These are phyloP conservation scores for Eremothecium cymbalariae DNA, from an alignment of 1,139 yeast species.

Conservation along the genomic window DNA sequence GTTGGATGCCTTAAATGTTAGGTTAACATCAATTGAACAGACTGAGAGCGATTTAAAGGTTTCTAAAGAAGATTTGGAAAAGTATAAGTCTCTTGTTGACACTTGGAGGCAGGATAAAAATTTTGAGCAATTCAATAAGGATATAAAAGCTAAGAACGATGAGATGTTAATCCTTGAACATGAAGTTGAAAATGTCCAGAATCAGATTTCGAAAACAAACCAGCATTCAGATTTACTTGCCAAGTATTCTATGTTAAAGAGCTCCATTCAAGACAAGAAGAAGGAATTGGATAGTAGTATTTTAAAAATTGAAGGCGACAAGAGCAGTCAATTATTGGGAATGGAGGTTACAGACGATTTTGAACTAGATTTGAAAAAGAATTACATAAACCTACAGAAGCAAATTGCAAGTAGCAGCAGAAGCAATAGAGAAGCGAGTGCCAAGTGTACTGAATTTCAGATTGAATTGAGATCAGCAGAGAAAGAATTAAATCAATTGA, in stretches of 20 bases:
- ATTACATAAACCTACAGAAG: conserved; percentile 20
- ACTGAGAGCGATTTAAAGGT: conserved; percentile 16
- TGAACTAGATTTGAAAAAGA: conserved; percentile 19
- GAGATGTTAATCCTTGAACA: conserved; percentile 41
- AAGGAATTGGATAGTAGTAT: conserved; percentile 14
- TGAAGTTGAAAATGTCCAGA: conserved; percentile 47
- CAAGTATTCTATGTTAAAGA: conserved; percentile 38
- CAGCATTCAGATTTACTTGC: conserved; percentile 55
- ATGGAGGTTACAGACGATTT: conserved; percentile 14
- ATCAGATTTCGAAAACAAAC: conserved; percentile 43
- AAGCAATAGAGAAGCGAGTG: conserved; percentile 12
- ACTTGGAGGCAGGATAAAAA: conserved; percentile 33
- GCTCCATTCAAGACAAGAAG: conserved; percentile 17
- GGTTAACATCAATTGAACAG: conserved; percentile 9
- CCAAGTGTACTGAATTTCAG: conserved; percentile 14
- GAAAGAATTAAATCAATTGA: conserved; percentile 17
- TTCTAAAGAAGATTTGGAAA: conserved; percentile 15
- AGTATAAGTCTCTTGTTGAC: conserved; percentile 29
- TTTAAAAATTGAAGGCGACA: conserved; percentile 13
- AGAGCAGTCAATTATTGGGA: conserved; percentile 10
- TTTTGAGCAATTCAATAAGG: conserved; percentile 31
- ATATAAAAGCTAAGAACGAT: conserved; percentile 37
- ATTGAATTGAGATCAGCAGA: conserved; percentile 11
- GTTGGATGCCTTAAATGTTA: conserved; percentile 22
- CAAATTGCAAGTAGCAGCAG: conserved; percentile 15